A percentile compares a stretch with the other conserved stretches of the same genome.
Conservation (phyloP, 352 stramenopile genomes). For the Globisporangium apiculatum region DNA sequence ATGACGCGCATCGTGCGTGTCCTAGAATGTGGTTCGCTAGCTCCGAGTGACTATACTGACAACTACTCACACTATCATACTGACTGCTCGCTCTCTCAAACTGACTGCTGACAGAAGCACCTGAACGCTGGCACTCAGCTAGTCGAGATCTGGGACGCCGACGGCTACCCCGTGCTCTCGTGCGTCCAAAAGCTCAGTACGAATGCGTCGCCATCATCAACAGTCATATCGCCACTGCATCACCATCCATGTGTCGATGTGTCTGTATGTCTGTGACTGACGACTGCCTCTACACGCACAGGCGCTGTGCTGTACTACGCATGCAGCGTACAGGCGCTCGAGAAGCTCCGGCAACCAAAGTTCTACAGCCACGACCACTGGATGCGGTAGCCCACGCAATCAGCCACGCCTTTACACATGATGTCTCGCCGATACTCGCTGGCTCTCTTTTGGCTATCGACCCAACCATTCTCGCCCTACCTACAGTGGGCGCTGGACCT, state of each 20-base stretch:
- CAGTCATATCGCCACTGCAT: background rate
- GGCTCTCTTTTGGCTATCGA: slow-evolving; percentile 1
- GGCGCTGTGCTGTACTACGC: slow-evolving; percentile 46
- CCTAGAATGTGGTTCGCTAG: background rate
- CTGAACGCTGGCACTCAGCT: slow-evolving; percentile 22
- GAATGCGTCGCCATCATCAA: background rate
- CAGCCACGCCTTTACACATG: background rate
- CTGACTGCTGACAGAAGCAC: slow-evolving; percentile 15
- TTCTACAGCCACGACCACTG: slow-evolving; percentile 49
- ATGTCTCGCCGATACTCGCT: background rate
- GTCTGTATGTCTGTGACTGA: no score
- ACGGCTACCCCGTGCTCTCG: slow-evolving; percentile 34
- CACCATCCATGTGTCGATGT: background rate
- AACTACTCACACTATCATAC: no score
- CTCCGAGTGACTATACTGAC: no score
- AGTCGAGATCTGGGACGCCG: slow-evolving; percentile 34
- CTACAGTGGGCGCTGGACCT: slow-evolving; percentile 59
- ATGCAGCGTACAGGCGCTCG: slow-evolving; percentile 36
- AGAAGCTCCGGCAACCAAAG: slow-evolving; percentile 42
- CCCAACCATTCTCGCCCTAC: background rate
- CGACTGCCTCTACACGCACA: slow-evolving; percentile 6
- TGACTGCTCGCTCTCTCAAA: no score
- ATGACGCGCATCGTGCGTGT: slow-evolving; percentile 27
- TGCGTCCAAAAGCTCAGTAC: slow-evolving; percentile 50
- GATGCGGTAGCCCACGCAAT: slow-evolving; percentile 5